Evolutionary conservation across 2,329 filamentous ascomycete species (phyloP), one percentile per base, ranked within the genome.

Genomic region (Drechslera avenae): DNA sequence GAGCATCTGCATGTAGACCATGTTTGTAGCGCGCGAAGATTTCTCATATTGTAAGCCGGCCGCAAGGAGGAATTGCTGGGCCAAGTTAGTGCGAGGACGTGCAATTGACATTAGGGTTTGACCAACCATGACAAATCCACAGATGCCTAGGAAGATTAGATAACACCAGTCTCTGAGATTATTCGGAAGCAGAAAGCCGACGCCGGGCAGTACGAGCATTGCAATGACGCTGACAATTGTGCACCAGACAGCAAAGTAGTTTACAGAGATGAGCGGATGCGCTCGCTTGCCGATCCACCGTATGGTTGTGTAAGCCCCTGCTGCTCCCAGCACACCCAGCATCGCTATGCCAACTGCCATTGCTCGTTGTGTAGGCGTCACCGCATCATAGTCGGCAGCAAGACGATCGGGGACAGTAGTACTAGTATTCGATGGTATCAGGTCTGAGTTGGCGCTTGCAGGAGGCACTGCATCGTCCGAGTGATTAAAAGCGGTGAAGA

Each of bases 221-320:
- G 83, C 83, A 1, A 83, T 61, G 2, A 81, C 68, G 35, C 86
- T 86, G 39, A 96, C 85, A 2, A 91, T 62, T 0, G 84, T 87
- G 62, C 87, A 89, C 76, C 84, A 87, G 0, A 79, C 76, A 3
- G 86, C 85, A 66, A 96, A 96, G 73, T 92, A 95, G 64, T 90
- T 95, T 48, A 96, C 90, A 4, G 84, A 88, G 51, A 95, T 85
- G 17, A 96, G 78, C 0, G 90, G 83, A 65, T 95, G 90, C 0
- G 88, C 87, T 21, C 89, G 82, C 60, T 84, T 83, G 4, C 91
- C 91, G 56, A 96, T 92, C 66, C 87, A 84, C 8, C 90, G 83
- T 59, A 96, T 89, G 1, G 83, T 83, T 0, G 86, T 89, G 66
- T 86, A 90, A 5, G 90, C 89, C 13, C 36, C 45, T 13, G 43